Conservation (phyloP, 768 basidiomycete genomes). For the Mycena vitilis region DNA sequence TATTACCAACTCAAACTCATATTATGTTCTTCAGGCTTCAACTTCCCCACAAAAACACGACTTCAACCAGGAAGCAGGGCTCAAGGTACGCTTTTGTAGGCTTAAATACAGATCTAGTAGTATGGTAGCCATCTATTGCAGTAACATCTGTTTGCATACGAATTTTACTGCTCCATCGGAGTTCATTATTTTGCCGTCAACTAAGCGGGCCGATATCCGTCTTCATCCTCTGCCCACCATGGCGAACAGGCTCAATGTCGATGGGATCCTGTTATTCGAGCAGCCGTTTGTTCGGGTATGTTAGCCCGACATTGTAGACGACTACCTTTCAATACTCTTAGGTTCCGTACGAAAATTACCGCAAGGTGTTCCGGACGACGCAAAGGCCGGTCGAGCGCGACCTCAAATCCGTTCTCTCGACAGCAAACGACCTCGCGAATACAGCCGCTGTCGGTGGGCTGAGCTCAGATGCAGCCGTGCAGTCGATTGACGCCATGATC, state of each 20-base stretch:
- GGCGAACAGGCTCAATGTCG: conserved; percentile 71
- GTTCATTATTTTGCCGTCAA: not conserved
- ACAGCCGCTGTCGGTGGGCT: conserved; percentile 52
- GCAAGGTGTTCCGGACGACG: conserved; percentile 86
- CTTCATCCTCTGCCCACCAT: conserved; percentile 38
- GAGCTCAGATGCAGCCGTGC: conserved; percentile 63
- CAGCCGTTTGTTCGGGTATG: conserved; percentile 83
- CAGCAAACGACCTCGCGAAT: conserved; percentile 70
- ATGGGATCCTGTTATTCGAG: conserved; percentile 84
- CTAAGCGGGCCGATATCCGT: not conserved
- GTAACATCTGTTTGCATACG: too few relatives aligned
- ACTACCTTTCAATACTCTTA: conserved; percentile 43
- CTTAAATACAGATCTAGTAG: too few relatives aligned
- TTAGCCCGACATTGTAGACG: not conserved
- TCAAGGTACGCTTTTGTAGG: too few relatives aligned
- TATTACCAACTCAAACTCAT: not conserved
- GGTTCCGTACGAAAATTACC: conserved; percentile 93
- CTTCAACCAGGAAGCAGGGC: too few relatives aligned
- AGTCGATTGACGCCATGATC: conserved; percentile 81
- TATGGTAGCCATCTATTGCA: too few relatives aligned
- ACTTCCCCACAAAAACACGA: too few relatives aligned
- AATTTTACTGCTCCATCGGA: too few relatives aligned
- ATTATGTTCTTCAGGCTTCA: too few relatives aligned
- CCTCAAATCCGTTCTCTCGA: conserved; percentile 66
- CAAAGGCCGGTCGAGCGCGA: conserved; percentile 89